These are phyloP conservation scores for Colletotrichum paranaense DNA, from an alignment of 2,329 filamentous ascomycete species.

Conservation along the genomic window DNA sequence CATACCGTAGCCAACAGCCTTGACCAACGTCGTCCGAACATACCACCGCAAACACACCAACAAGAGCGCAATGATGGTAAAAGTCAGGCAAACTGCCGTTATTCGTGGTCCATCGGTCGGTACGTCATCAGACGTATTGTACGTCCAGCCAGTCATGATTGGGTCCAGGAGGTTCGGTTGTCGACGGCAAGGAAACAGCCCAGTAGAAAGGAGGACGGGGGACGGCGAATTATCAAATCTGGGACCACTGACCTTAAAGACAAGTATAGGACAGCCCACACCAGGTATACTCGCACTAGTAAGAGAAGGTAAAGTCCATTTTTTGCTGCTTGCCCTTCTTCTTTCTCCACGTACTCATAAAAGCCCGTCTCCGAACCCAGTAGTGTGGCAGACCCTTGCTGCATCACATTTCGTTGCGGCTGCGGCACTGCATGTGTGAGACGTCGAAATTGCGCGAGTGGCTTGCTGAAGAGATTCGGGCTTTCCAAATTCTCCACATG, in stretches of 20 bases:
- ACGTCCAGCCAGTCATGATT: slow-evolving; percentile 49
- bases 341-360: not conserved
- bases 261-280: not conserved
- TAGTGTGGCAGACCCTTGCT: slow-evolving; percentile 19
- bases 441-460: slow-evolving; percentile 24
- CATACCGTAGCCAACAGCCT: slow-evolving; percentile 43
- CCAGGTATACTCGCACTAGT: not conserved
- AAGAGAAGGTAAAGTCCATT: not conserved
- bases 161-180: not conserved
- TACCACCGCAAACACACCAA: slow-evolving; percentile 47
- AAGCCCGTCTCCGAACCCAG: not conserved
- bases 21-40: slow-evolving; percentile 47
- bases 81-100: slow-evolving; percentile 41
- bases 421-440: slow-evolving; percentile 14
- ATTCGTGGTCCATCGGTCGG: slow-evolving; percentile 49
- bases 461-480: slow-evolving; percentile 1
- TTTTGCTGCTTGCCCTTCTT: not conserved
- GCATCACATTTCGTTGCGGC: not conserved
- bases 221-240: not conserved
- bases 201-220: not conserved
- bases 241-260: not conserved
- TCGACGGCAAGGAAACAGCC: no score
- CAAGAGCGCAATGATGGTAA: slow-evolving; percentile 46
- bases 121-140: slow-evolving; percentile 46
- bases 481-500: not conserved